Conservation (phyloP, 768 basidiomycete genomes). For the Lactarius trivialis region DNA sequence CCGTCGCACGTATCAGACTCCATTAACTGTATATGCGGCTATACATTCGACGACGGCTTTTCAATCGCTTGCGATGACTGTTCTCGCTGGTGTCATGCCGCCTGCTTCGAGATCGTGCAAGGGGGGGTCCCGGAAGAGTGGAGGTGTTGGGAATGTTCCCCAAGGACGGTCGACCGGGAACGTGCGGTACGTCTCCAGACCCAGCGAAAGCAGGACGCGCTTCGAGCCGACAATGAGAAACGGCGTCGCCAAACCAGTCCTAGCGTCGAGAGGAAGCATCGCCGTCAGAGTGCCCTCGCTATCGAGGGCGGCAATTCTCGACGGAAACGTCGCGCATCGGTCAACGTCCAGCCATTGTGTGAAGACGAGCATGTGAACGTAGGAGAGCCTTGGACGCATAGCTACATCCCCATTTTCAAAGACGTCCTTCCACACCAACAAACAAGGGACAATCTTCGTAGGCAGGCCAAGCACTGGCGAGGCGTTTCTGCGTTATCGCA, state of each 20-base stretch:
- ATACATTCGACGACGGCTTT: constrained; percentile 72
- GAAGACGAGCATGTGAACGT: constrained; percentile 47
- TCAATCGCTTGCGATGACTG: constrained; percentile 83
- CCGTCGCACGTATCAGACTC: constrained; percentile 32
- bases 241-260: constrained; percentile 34
- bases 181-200: constrained; percentile 42
- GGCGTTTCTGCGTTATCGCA: constrained; percentile 54
- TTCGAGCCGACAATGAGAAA: constrained; percentile 25
- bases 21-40: constrained; percentile 71
- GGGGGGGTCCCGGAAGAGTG: constrained; percentile 67
- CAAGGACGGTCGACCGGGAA: constrained; percentile 43
- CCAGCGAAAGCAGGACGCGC: constrained; percentile 31
- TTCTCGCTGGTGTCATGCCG: constrained; percentile 76
- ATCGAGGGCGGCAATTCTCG: constrained; percentile 32
- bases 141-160: constrained; percentile 64
- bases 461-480: constrained; percentile 59
- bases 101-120: constrained; percentile 61
- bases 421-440: constrained; percentile 41
- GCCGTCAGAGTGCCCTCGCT: constrained; percentile 32
- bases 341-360: constrained; percentile 28
- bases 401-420: constrained; percentile 40
- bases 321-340: constrained; percentile 37
- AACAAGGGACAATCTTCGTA: constrained; percentile 45
- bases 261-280: constrained; percentile 35
- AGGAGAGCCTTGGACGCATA: constrained; percentile 41